Conservation (phyloP, 83 land plant species). For the Picea abies region DNA sequence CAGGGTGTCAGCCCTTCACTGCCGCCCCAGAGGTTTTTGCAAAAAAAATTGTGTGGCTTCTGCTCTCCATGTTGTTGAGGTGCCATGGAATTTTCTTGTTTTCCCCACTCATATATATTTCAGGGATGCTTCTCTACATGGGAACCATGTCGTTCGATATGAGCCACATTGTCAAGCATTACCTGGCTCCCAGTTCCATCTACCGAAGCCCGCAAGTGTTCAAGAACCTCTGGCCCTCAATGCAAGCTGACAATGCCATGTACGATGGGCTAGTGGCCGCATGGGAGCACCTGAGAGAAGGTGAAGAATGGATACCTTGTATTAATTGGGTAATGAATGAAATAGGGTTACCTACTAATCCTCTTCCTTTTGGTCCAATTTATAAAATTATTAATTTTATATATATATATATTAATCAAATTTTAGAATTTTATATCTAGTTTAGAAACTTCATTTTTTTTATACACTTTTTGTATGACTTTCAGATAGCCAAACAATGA, state of each 20-base stretch:
- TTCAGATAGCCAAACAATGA: no score
- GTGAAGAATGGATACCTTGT: conserved; percentile 70
- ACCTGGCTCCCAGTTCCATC: conserved; percentile 45
- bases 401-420: no score
- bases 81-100: conserved; percentile 80
- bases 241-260: conserved; percentile 40
- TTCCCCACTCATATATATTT: conserved; percentile 79
- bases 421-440: no score
- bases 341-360: conserved; percentile 22
- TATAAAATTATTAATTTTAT: no score
- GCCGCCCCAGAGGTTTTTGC: conserved; percentile 32
- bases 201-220: conserved; percentile 69
- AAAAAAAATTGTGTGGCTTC: conserved; percentile 53
- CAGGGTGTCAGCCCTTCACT: conserved; percentile 9
- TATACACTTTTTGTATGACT: no score
- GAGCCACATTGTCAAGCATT: conserved; percentile 20
- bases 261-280: conserved; percentile 34
- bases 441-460: no score
- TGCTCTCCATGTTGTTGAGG: conserved; percentile 65
- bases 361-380: no score
- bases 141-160: conserved; percentile 55
- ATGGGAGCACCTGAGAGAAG: conserved; percentile 62
- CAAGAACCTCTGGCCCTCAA: conserved; percentile 52
- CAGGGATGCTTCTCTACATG: conserved; percentile 92
- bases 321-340: conserved; percentile 21